These are phyloP conservation scores for Lactarius vividus DNA, from an alignment of 768 basidiomycete genomes.

Conservation along the genomic window DNA sequence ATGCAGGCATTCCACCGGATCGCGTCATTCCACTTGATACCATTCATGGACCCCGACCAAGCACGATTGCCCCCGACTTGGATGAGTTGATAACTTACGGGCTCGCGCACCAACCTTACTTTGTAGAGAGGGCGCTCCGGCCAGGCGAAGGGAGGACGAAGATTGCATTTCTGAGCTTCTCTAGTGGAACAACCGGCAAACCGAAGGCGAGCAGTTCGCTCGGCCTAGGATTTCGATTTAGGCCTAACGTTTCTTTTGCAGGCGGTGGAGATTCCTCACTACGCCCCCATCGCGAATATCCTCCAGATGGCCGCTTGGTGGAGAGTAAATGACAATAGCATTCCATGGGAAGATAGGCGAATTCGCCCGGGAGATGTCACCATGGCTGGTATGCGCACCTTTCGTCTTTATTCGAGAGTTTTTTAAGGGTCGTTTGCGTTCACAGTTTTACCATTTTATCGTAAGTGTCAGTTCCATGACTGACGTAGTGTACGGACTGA, in stretches of 20 bases:
- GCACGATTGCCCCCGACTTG: conserved; percentile 34
- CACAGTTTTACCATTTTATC: conserved; percentile 33
- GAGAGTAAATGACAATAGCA: conserved; percentile 34
- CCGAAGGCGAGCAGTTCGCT: conserved; percentile 31
- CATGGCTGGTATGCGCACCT: conserved; percentile 45
- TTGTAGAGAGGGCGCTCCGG: conserved; percentile 45
- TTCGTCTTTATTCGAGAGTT: not conserved
- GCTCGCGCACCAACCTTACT: conserved; percentile 37
- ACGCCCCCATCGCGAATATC: conserved; percentile 56
- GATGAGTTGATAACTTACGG: conserved; percentile 49
- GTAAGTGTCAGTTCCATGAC: conserved; percentile 26
- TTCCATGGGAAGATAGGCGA: conserved; percentile 39
- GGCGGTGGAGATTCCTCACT: conserved; percentile 67
- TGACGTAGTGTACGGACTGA: conserved; percentile 4
- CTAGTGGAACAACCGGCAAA: conserved; percentile 71
- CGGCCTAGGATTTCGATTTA: conserved; percentile 34
- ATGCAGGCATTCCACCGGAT: conserved; percentile 33
- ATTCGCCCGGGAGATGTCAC: conserved; percentile 55
- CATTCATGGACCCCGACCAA: not conserved
- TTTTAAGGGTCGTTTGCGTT: conserved; percentile 10
- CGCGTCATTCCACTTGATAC: conserved; percentile 34
- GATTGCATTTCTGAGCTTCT: conserved; percentile 67
- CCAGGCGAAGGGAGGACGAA: conserved; percentile 60
- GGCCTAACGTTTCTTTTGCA: conserved; percentile 33
- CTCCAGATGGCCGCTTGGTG: conserved; percentile 30